Evolutionary conservation across 2,329 filamentous ascomycete genomes (phyloP).

Genomic region (Lizonia empirigonia): DNA sequence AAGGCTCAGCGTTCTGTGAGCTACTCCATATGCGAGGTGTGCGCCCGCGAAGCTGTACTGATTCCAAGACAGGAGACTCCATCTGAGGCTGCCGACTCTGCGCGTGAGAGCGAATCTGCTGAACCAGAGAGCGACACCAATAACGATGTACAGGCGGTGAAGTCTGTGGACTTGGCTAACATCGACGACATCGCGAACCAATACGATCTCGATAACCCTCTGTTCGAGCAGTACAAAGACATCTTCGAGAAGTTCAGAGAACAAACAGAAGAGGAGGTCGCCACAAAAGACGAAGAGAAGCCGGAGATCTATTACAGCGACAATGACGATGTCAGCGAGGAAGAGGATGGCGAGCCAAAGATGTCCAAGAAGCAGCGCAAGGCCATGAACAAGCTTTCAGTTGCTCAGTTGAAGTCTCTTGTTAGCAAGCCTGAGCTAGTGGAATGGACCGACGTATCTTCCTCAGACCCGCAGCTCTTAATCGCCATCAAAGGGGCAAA

Average conservation of each 20-base stretch:
- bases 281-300: constrained; percentile 64
- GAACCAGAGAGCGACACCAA: constrained; percentile 41
- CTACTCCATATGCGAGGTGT: background rate
- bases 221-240: constrained; percentile 82
- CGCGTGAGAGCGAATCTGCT: constrained; percentile 47
- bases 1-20: constrained; percentile 79
- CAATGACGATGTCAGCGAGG: constrained; percentile 83
- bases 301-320: constrained; percentile 84
- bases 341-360: constrained; percentile 71
- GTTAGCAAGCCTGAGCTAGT: constrained; percentile 92
- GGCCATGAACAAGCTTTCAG: constrained; percentile 86
- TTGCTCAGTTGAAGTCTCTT: constrained; percentile 92
- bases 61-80: constrained; percentile 43
- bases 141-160: constrained; percentile 48
- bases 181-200: constrained; percentile 51
- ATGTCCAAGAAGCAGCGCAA: constrained; percentile 96
- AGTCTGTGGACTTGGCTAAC: constrained; percentile 52
- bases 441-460: constrained; percentile 95
- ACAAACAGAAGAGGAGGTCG: constrained; percentile 64
- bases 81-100: constrained; percentile 40
- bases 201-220: constrained; percentile 71
- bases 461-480: constrained; percentile 83
- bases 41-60: constrained; percentile 14
- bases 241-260: constrained; percentile 77
- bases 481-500: constrained; percentile 94